Base-by-base conservation (phyloP, 2,329 filamentous ascomycete species). In the Chrysosphaeria jannelii region DNA sequence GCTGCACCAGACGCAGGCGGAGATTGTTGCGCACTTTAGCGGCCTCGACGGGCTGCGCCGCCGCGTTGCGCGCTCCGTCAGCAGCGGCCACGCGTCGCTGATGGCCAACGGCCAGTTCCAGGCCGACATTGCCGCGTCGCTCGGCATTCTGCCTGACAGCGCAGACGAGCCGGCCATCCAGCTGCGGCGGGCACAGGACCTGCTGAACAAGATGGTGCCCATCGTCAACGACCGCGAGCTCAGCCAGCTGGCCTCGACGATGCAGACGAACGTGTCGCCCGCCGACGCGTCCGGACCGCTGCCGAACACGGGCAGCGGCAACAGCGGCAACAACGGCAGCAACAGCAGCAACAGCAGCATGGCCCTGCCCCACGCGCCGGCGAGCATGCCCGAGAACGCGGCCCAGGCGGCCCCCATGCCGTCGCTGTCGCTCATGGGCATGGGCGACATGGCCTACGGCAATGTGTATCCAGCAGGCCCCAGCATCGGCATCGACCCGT, bases 401-500 rank as follows among this genome's bases (percentile, higher is more conserved):
- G 50, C 45, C 13, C 43, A 43, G 5, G 42, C 45, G 2, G 45
- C 48, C 35, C 70, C 70, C 23, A 67, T 71, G 23, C 52, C 70
- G 24, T 41, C 33, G 4, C 28, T 42, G 15, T 10, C 14, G 8
- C 14, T 17, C 8, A 29, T 39, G 8, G 27, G 55, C 38, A 38
- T 58, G 33, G 46, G 55, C 29, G 56, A 62, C 29, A 46, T 62
- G 33, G n/a, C n/a, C n/a, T n/a, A n/a, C n/a, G n/a, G n/a, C n/a
- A 54, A 45, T 32, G 78, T 91, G 7, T 93, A 91, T 39, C 79
- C 81, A 0, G 76, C 89, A 10, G 79, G 79, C 10, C 65, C 78
- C 32, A 85, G 69, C 1, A 74, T 88, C 32, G 79, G 79, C 25
- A 91, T 91, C 33, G 79, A 91, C 38, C 79, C 81, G 2, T 85